Evolutionary conservation across 371 early-diverging fungal species (phyloP).

Genomic region (Saksenaea vasiformis): DNA sequence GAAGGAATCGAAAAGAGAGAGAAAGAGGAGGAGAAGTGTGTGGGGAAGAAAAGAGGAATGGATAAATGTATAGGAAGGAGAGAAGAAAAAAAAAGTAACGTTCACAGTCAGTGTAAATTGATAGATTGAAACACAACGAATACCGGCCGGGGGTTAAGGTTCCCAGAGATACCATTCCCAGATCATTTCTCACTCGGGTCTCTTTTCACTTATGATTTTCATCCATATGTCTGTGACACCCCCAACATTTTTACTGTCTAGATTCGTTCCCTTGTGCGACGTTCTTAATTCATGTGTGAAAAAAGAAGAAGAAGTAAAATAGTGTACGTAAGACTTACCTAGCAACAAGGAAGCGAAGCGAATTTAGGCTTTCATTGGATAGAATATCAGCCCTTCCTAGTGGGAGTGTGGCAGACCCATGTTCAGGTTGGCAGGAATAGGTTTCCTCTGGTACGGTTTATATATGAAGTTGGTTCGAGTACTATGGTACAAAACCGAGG

Average conservation of each 20-base stretch:
- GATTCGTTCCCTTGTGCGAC: not conserved
- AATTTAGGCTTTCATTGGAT: too few species aligned
- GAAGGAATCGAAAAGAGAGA: not conserved
- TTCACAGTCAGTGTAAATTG: not conserved
- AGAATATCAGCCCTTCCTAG: too few species aligned
- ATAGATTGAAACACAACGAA: not conserved
- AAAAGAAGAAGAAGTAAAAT: not conserved
- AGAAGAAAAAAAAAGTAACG: not conserved
- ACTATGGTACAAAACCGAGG: too few species aligned
- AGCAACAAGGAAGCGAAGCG: too few species aligned
- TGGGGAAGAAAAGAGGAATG: not conserved
- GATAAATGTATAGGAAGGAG: not conserved
- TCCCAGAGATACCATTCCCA: not conserved
- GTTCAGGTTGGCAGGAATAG: too few species aligned
- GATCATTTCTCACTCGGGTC: constrained; percentile 1
- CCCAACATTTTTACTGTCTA: not conserved
- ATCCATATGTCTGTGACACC: not conserved
- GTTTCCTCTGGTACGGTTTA: too few species aligned
- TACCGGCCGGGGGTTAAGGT: not conserved
- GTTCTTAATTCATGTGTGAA: not conserved
- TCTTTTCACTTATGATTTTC: not conserved
- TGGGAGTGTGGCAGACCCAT: too few species aligned
- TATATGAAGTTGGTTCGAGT: too few species aligned
- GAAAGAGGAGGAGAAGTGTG: not conserved
- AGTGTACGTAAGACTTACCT: too few species aligned